A percentile compares a stretch with the other conserved stretches of the same genome.
phyloP scores from a whole-genome alignment of 1,139 yeast species.

The Yamadazyma siamensis region DNA sequence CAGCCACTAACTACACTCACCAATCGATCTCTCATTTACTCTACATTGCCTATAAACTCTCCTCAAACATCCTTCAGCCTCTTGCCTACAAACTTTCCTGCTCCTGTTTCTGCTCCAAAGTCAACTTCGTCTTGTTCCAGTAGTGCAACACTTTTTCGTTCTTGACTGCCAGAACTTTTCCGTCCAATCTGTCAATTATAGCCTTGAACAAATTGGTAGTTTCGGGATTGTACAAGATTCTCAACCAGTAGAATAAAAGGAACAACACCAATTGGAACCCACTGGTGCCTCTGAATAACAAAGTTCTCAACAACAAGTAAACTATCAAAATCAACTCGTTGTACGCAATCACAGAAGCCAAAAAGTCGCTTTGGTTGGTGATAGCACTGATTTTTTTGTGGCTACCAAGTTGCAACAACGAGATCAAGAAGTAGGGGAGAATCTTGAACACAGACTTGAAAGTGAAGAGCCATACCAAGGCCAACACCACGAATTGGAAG shows the following conservation, averaged over 20 bases:
- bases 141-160: slow-evolving; percentile 43
- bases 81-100: slow-evolving; percentile 4
- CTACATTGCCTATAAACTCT: too few species aligned
- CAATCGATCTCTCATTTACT: too few species aligned
- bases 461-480: slow-evolving; percentile 58
- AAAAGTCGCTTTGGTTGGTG: slow-evolving; percentile 30
- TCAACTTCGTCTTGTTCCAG: slow-evolving; percentile 42
- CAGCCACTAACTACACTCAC: too few species aligned
- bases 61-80: too few species aligned
- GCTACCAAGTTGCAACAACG: slow-evolving; percentile 53
- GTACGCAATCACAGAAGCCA: slow-evolving; percentile 54
- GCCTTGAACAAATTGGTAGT: slow-evolving; percentile 44
- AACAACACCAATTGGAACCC: slow-evolving; percentile 64
- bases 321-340: slow-evolving; percentile 56
- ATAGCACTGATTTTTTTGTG: slow-evolving; percentile 40
- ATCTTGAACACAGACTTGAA: slow-evolving; percentile 65
- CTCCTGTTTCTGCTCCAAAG: slow-evolving; percentile 29
- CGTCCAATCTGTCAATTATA: slow-evolving; percentile 42
- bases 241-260: slow-evolving; percentile 63
- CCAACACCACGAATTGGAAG: slow-evolving; percentile 59
- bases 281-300: slow-evolving; percentile 60
- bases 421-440: slow-evolving; percentile 54
- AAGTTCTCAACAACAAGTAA: slow-evolving; percentile 55
- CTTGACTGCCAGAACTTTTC: slow-evolving; percentile 35
- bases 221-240: slow-evolving; percentile 53